A percentile compares a stretch with the other conserved stretches of the same genome.
phyloP scores from a whole-genome alignment of 176 grass and related monocot genomes.

The Typha latifolia region DNA sequence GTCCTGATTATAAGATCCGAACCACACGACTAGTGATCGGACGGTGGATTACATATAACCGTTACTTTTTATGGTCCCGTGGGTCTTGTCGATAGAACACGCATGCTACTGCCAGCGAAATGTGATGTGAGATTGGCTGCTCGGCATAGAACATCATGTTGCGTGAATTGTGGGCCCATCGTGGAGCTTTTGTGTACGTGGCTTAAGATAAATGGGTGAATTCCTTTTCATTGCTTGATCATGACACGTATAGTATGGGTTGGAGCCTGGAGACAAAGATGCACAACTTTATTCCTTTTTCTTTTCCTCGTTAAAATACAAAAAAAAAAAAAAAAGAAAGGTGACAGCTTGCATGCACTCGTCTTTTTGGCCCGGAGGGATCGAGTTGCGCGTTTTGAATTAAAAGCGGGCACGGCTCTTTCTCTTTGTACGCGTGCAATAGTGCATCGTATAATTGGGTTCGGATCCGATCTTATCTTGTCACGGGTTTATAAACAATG shows the following conservation, averaged over 20 bases:
- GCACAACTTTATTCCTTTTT: background rate
- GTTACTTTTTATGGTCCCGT: background rate
- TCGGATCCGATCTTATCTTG: background rate
- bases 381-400: background rate
- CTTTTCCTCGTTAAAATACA: background rate
- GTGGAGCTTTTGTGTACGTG: background rate
- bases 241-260: background rate
- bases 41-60: background rate
- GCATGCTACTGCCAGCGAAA: background rate
- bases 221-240: background rate
- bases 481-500: background rate
- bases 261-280: background rate
- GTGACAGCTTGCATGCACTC: background rate
- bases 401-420: background rate
- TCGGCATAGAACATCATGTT: background rate
- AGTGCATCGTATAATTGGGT: background rate
- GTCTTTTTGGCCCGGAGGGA: background rate
- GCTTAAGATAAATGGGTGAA: background rate
- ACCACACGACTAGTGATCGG: background rate
- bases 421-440: background rate
- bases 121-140: background rate
- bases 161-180: background rate
- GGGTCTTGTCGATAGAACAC: background rate
- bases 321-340: background rate
- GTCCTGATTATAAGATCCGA: background rate